Evolutionary conservation across 2,329 filamentous ascomycete genomes (phyloP), one percentile per base, ranked within the genome.

Genomic region (Orbilia brochopaga): DNA sequence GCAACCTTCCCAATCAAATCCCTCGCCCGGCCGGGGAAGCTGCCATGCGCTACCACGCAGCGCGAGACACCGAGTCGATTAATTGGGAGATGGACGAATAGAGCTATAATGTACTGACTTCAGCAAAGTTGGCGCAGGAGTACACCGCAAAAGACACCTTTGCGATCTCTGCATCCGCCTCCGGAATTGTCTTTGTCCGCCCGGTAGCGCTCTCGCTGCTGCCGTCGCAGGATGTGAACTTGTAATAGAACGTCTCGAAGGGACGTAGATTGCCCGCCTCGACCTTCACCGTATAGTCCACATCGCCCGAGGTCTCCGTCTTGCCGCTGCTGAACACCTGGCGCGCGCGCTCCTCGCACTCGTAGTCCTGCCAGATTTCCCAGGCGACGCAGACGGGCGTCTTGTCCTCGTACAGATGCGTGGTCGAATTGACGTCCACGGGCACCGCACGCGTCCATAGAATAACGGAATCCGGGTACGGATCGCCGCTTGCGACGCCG

Each of bases 241-340:
- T 78, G 64, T 79, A 79, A 46, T 77, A 78, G 46, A 78, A 79
- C 6, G 74, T 75, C 5, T 77, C 77, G 69, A 79, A 79, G 8
- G 78, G 77, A 64, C 76, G 55, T 37, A 79, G 55, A 1, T 76
- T 76, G n/a, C 62, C 62, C 11, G 69, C 69, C 35, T 73, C 69
- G 19, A 73, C 69, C 30, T 73, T 73, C 32, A 73, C 81, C 0
- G 89, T 91, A 77, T 87, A 92, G 77, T 92, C 89, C 53, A 91
- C 85, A 77, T 91, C 89, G 0, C 85, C 88, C 37, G 84, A 89
- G 0, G 89, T 91, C 76, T 87, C 90, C 0, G 83, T 87, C 37
- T 80, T 84, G 3, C 89, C 89, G 0, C 80, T 81, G 56, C 83
- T 81, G 1, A 85, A 84, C 6, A 85, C 79, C 1, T 80, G 76